Base-by-base conservation (phyloP, 208 protist genomes). In the Leishmania mexicana region DNA sequence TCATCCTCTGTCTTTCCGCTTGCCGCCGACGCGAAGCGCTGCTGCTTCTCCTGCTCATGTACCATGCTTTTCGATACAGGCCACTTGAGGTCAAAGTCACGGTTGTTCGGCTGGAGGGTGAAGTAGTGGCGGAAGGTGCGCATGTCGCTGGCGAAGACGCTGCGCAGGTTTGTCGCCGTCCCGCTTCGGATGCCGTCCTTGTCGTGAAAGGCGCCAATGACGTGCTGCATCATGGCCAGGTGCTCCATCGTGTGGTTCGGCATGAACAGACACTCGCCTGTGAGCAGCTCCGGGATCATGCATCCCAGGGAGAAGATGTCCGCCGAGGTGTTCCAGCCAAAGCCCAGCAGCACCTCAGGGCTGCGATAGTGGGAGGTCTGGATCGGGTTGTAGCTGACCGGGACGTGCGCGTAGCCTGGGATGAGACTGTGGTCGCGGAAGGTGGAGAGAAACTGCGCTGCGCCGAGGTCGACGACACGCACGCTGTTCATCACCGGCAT, bases 221-320 rank as follows among this genome's bases (percentile, higher is more conserved):
- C 85, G 75, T 94, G 87, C 81, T 95, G 81, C 77, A 97, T 90
- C 64, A 97, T 80, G 31, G 90, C 90, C 0, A 97, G 88, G 85
- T 97, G 94, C 85, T 97, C 92, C 73, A 93, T 75, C 58, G 87
- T 90, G 85, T 95, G 83, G 31, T 92, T 83, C 42, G 94, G 88
- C 88, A 93, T 94, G 81, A 94, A 97, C 10, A 96, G 76, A 74
- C 88, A 94, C 45, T 94, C 83, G 1, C 94, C 94, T 6, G 92
- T 95, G 24, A 95, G 78, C 42, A 97, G 83, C 75, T 97, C 92
- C 0, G 88, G 87, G 35, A 97, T 94, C 86, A 97, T 97, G 84
- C 92, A 96, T 35, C 94, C 94, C 38, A 97, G 81, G 5, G 92
- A 96, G 80, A 90, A 97, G 49, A 97, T 88, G 76, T 97, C 94